phyloP scores from a whole-genome alignment of 2,329 filamentous ascomycete species.

The Trichoderma pleuroti region DNA sequence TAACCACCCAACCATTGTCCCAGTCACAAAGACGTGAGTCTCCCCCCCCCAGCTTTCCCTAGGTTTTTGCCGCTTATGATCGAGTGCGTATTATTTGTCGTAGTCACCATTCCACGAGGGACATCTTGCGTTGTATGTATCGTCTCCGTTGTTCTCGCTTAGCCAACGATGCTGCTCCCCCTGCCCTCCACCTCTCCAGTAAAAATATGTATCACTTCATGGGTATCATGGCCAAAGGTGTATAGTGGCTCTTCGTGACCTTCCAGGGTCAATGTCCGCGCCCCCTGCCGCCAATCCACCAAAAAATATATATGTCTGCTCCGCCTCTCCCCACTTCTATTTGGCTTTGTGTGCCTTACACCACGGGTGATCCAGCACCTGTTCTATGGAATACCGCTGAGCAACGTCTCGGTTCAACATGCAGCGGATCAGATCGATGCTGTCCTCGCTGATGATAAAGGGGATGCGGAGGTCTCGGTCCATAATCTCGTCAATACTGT shows the following conservation, averaged over 20 bases:
- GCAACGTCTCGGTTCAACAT: conserved; percentile 93
- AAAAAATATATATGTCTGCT: background rate
- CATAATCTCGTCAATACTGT: conserved; percentile 98
- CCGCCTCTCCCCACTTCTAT: background rate
- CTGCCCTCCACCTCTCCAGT: background rate
- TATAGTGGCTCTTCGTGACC: conserved; percentile 1
- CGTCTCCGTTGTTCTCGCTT: background rate
- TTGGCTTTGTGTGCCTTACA: conserved; percentile 34
- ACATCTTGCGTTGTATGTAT: background rate
- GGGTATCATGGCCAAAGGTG: conserved; percentile 21
- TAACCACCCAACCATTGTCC: background rate
- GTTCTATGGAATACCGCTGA: conserved; percentile 76
- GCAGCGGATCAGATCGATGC: conserved; percentile 82
- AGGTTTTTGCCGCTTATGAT: background rate
- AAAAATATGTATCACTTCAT: conserved; percentile 15
- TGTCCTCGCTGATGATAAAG: conserved; percentile 83
- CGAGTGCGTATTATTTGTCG: background rate
- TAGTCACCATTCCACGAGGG: background rate
- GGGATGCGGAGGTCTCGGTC: conserved; percentile 92
- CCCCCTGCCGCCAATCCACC: background rate
- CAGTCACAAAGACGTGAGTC: background rate
- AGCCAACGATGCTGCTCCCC: background rate
- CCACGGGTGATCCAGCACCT: conserved; percentile 91
- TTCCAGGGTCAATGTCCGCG: conserved; percentile 11
- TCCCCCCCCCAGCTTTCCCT: background rate